Percentiles rank a stretch among this genome's conserved stretches.
phyloP scores from a whole-genome alignment of 305 asterid species.

The Fraxinus baroniana region DNA sequence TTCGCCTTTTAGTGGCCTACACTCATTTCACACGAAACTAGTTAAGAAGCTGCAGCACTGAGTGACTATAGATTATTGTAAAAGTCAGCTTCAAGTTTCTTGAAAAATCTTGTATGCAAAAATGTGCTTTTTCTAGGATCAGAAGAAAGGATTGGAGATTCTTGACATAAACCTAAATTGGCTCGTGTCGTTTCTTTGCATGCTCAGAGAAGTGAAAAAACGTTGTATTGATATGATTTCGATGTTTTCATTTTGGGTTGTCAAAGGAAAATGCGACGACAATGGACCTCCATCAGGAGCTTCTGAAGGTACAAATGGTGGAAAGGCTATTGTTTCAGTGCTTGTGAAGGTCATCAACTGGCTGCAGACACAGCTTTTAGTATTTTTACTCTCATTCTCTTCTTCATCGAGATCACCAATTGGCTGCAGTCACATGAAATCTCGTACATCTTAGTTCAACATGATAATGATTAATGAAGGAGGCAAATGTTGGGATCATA shows the following conservation, averaged over 20 bases:
- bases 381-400: constrained; percentile 4
- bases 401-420: constrained; percentile 47
- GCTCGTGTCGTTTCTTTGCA: too few relatives aligned
- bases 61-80: too few relatives aligned
- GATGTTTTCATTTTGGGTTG: neutral
- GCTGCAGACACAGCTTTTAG: constrained; percentile 71
- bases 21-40: too few relatives aligned
- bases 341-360: constrained; percentile 68
- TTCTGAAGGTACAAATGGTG: constrained; percentile 57
- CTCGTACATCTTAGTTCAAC: constrained; percentile 28
- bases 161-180: too few relatives aligned
- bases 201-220: neutral
- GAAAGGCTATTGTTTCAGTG: constrained; percentile 66
- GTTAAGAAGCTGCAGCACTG: too few relatives aligned
- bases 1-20: too few relatives aligned
- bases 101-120: too few relatives aligned
- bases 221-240: neutral
- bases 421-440: constrained; percentile 57
- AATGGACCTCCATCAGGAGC: constrained; percentile 46
- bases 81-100: too few relatives aligned
- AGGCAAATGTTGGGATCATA: too few relatives aligned
- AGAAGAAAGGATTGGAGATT: too few relatives aligned
- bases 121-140: too few relatives aligned
- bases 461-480: too few relatives aligned
- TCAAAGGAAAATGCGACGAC: constrained; percentile 49